phyloP scores from a whole-genome alignment of 345 rosid genomes.

The Nephelium lappaceum region DNA sequence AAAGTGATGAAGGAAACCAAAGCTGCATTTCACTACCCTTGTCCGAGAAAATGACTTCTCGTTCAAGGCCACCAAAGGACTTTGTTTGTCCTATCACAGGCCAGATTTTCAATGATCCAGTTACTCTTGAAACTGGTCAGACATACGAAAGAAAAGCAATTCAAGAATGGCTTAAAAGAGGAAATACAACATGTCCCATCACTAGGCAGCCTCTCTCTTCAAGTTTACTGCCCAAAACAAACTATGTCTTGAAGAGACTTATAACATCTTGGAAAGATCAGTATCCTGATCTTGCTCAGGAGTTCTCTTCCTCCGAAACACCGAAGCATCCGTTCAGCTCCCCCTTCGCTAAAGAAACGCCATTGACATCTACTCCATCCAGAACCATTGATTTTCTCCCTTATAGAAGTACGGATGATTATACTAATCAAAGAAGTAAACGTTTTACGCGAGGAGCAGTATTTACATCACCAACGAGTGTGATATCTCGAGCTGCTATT shows the following conservation, averaged over 20 bases:
- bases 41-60: slow-evolving; percentile 48
- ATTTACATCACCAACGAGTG: slow-evolving; percentile 62
- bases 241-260: slow-evolving; percentile 65
- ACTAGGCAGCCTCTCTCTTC: slow-evolving; percentile 56
- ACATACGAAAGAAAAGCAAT: slow-evolving; percentile 75
- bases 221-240: slow-evolving; percentile 58
- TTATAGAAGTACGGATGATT: slow-evolving; percentile 25
- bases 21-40: slow-evolving; percentile 46
- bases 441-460: slow-evolving; percentile 34
- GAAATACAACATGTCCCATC: slow-evolving; percentile 64
- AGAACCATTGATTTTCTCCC: slow-evolving; percentile 22
- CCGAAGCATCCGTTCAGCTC: slow-evolving; percentile 45
- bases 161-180: slow-evolving; percentile 68
- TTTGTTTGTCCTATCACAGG: slow-evolving; percentile 74
- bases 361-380: slow-evolving; percentile 25
- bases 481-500: slow-evolving; percentile 56
- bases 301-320: slow-evolving; percentile 54
- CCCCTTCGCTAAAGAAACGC: slow-evolving; percentile 30
- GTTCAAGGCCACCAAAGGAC: slow-evolving; percentile 63
- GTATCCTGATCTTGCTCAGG: slow-evolving; percentile 66
- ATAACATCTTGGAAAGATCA: slow-evolving; percentile 71
- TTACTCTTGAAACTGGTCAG: slow-evolving; percentile 77
- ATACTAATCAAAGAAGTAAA: slow-evolving; percentile 32
- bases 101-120: slow-evolving; percentile 62
- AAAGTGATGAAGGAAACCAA: slow-evolving; percentile 51